Evolutionary conservation across 371 early-diverging fungal genomes (phyloP).

Genomic region (Globomyces sp.): DNA sequence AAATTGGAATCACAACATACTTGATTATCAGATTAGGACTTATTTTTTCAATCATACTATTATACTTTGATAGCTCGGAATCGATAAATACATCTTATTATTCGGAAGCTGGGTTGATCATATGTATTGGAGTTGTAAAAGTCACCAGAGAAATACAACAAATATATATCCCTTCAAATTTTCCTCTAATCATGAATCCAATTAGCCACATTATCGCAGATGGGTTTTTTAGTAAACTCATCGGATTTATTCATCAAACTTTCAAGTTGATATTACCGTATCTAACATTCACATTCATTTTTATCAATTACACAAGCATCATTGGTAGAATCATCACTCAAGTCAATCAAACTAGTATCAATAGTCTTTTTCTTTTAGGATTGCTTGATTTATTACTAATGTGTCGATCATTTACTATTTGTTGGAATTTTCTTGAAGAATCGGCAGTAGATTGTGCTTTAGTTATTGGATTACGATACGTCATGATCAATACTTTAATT

Average conservation of each 20-base stretch:
- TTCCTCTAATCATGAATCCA: constrained; percentile 29
- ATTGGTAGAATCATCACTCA: neutral
- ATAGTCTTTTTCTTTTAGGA: neutral
- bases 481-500: constrained; percentile 5
- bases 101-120: neutral
- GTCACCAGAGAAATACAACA: constrained; percentile 26
- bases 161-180: constrained; percentile 19
- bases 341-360: neutral
- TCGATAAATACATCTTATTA: neutral
- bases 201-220: neutral
- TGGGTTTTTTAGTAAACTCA: neutral
- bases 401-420: constrained; percentile 4
- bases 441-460: constrained; percentile 4
- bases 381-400: neutral
- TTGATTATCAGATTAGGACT: neutral
- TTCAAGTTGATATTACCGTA: constrained; percentile 1
- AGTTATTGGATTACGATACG: neutral
- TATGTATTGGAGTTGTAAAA: neutral
- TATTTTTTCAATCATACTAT: neutral
- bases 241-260: constrained; percentile 12
- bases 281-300: neutral
- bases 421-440: constrained; percentile 2
- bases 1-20: neutral
- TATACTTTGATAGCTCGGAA: neutral
- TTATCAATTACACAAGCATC: neutral